These are phyloP conservation scores for Russula brevipes DNA, from an alignment of 768 basidiomycete genomes.

Conservation along the genomic window DNA sequence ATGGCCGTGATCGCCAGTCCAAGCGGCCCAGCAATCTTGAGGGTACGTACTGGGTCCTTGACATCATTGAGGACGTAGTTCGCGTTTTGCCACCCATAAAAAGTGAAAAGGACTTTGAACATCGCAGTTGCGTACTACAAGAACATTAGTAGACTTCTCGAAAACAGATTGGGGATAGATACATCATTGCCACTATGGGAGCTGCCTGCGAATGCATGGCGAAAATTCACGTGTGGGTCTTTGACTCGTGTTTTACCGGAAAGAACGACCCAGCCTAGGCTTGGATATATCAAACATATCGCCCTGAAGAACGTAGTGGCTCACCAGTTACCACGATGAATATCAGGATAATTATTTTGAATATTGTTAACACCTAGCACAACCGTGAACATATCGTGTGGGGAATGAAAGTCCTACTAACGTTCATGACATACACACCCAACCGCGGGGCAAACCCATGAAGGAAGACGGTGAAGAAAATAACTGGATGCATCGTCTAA, in stretches of 20 bases:
- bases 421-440: conserved; percentile 54
- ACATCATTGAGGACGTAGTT: conserved; percentile 61
- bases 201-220: conserved; percentile 51
- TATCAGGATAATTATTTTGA: conserved; percentile 51
- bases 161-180: background rate
- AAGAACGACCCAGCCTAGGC: conserved; percentile 52
- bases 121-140: conserved; percentile 55
- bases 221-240: conserved; percentile 55
- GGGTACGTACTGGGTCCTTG: conserved; percentile 52
- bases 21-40: conserved; percentile 57
- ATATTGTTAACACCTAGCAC: conserved; percentile 43
- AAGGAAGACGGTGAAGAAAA: conserved; percentile 45
- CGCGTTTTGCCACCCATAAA: conserved; percentile 50
- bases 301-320: background rate
- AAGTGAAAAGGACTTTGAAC: conserved; percentile 51
- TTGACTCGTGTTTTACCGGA: conserved; percentile 51
- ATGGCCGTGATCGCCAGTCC: conserved; percentile 49
- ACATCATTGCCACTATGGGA: conserved; percentile 48
- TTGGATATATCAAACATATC: background rate
- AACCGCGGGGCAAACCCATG: conserved; percentile 48
- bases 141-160: background rate
- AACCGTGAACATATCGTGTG: background rate
- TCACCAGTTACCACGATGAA: conserved; percentile 49
- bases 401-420: conserved; percentile 19
- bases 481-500: conserved; percentile 35